Base-by-base conservation (phyloP, 2,329 filamentous ascomycete species). In the Neocucurbitaria cava region DNA sequence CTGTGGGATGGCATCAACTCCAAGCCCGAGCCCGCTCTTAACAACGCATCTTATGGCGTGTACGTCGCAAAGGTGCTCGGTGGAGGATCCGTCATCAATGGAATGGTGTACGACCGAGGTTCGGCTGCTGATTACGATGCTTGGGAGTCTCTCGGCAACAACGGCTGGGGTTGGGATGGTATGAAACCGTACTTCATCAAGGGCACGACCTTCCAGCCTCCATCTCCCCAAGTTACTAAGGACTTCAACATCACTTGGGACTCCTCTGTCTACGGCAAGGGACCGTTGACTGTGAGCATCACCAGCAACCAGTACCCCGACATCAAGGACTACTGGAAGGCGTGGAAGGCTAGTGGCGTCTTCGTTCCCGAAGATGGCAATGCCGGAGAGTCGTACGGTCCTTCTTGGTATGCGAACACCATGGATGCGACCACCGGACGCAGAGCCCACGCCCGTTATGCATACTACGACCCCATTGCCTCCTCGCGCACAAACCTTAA, bases 121-220 rank as follows among this genome's bases (percentile, higher is more conserved):
- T 62, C 58, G 26, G 59, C 65, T 21, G 70, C 59, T 21, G 74
- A 76, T 46, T 77, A 76, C 53, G 82, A 87, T 71, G 78, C 78
- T 1, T 88, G 85, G 85, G 81, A 79, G 48, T 72, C 76, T 36
- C 70, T 88, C n/a, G 85, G 85, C 1, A 88, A 87, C 62, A 56
- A 71, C 0, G 85, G 83, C 1, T 88, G 86, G 85, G 38, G 17
- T 40, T 24, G 38, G 78, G 79, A 1, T 88, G 83, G 82, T 72
- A 82, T 83, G 42, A 47, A 73, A 21, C 59, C 61, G 2, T 69
- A 64, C 46, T 70, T 68, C 52, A 60, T 57, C 44, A 68, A 71
- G 54, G 61, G 62, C n/a, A 71, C 68, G 3, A 68, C 60, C 10
- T 70, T 70, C 49, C 58, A 63, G 30, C 57, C 65, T 20, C 68